Percentiles rank a stretch among this genome's conserved stretches.
phyloP scores from a whole-genome alignment of 805 yeast genomes.

The Sugiyamaella valdiviana region DNA sequence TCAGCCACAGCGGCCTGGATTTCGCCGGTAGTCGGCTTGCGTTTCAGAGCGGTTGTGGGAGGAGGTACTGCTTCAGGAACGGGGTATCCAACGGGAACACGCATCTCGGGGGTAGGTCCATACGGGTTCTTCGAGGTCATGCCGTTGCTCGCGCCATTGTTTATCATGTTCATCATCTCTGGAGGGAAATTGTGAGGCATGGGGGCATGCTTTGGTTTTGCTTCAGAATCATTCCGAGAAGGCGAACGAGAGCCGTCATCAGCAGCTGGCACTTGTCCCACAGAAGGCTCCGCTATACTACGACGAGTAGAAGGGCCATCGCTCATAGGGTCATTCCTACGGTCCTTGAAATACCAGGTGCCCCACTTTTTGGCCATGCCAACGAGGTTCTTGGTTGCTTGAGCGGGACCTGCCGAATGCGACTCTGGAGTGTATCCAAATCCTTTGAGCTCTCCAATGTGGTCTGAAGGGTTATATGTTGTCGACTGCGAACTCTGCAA shows the following conservation, averaged over 20 bases:
- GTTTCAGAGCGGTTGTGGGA: slow-evolving; percentile 14
- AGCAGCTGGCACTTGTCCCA: not conserved
- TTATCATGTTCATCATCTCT: slow-evolving; percentile 20
- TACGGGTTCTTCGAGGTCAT: slow-evolving; percentile 15
- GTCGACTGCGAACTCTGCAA: not conserved
- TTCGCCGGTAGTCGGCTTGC: slow-evolving; percentile 13
- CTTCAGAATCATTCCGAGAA: not conserved
- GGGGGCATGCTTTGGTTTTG: slow-evolving; percentile 20
- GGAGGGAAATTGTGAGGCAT: slow-evolving; percentile 27
- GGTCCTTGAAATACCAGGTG: slow-evolving; percentile 23
- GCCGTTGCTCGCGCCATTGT: slow-evolving; percentile 4
- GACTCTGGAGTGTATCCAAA: slow-evolving; percentile 10
- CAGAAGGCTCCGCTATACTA: not conserved
- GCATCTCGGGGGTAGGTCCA: slow-evolving; percentile 22
- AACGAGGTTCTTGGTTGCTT: slow-evolving; percentile 13
- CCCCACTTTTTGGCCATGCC: slow-evolving; percentile 26
- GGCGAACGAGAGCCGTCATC: not conserved
- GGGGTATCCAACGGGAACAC: slow-evolving; percentile 15
- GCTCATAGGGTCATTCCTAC: slow-evolving; percentile 1
- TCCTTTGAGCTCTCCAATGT: slow-evolving; percentile 20
- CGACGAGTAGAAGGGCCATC: slow-evolving; percentile 5
- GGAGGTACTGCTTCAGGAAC: slow-evolving; percentile 9
- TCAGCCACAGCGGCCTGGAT: not conserved
- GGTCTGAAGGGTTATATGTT: slow-evolving; percentile 5
- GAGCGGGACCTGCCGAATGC: not conserved